These are phyloP conservation scores for Coniosporium apollinis DNA, from an alignment of 495 filamentous ascomycete species.

Conservation along the genomic window DNA sequence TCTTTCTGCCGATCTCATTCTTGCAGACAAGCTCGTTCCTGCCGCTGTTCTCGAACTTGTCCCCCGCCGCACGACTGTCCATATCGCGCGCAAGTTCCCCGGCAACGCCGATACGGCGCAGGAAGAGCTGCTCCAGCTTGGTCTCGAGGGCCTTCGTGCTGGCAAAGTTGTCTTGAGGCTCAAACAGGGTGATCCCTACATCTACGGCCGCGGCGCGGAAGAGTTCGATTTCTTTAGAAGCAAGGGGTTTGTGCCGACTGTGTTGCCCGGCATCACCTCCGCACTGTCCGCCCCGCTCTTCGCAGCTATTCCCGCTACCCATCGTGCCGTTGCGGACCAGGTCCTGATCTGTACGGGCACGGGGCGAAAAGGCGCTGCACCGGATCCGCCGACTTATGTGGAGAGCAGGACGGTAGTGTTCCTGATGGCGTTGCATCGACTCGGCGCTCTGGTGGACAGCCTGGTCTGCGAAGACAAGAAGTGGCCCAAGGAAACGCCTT, in stretches of 20 bases:
- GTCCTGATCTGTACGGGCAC: conserved; percentile 90
- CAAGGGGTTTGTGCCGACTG: conserved; percentile 50
- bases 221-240: conserved; percentile 73
- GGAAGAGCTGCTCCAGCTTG: conserved; percentile 71
- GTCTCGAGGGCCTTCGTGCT: conserved; percentile 48
- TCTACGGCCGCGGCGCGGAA: conserved; percentile 88
- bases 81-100: conserved; percentile 93
- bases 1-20: conserved; percentile 62
- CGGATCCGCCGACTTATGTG: conserved; percentile 63
- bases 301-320: conserved; percentile 72
- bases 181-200: conserved; percentile 93
- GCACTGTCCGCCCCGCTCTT: conserved; percentile 78
- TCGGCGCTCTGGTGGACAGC: conserved; percentile 38
- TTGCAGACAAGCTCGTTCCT: conserved; percentile 94
- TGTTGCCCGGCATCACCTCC: conserved; percentile 81
- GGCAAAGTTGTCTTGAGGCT: conserved; percentile 72
- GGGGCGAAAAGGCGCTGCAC: conserved; percentile 74
- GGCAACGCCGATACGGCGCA: conserved; percentile 92
- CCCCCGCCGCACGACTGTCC: conserved; percentile 72
- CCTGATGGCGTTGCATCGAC: conserved; percentile 83
- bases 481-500: conserved; percentile 46
- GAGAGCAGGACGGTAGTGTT: conserved; percentile 75
- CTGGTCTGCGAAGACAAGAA: conserved; percentile 29
- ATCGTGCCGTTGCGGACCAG: conserved; percentile 80
- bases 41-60: conserved; percentile 72